Percentiles rank a stretch among this genome's conserved stretches.
These are phyloP conservation scores for Didymella sp. DNA, from an alignment of 2,329 filamentous ascomycete species.

Conservation along the genomic window DNA sequence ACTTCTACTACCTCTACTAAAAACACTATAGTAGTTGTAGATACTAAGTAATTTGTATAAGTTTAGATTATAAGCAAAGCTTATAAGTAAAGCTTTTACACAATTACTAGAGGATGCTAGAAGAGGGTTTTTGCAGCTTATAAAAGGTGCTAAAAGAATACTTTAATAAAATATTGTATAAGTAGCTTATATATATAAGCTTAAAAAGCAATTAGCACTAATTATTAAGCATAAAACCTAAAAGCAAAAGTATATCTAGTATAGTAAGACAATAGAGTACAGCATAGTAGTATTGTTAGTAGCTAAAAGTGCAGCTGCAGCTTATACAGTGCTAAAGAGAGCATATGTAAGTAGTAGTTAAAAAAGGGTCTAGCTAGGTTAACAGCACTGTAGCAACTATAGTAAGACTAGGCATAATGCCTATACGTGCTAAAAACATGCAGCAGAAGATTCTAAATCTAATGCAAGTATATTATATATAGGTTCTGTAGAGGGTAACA, in stretches of 20 bases:
- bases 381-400: too few relatives aligned
- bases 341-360: too few relatives aligned
- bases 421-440: not conserved
- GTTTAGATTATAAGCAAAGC: slow-evolving; percentile 1
- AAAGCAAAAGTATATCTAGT: too few relatives aligned
- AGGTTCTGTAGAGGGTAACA: not conserved
- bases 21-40: not conserved
- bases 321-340: too few relatives aligned
- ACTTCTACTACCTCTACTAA: not conserved
- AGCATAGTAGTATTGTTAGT: too few relatives aligned
- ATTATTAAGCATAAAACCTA: not conserved
- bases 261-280: too few relatives aligned
- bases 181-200: not conserved
- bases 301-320: not conserved
- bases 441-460: not conserved
- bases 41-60: too few relatives aligned
- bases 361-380: too few relatives aligned
- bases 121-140: not conserved
- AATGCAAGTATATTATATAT: not conserved
- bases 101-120: too few relatives aligned
- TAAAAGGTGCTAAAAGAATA: too few relatives aligned
- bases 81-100: not conserved
- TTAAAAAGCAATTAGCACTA: not conserved
- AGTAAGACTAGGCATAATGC: not conserved
- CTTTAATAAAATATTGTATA: not conserved